phyloP scores from a whole-genome alignment of 2,329 filamentous ascomycete species.

The Pseudopithomyces maydicus region DNA sequence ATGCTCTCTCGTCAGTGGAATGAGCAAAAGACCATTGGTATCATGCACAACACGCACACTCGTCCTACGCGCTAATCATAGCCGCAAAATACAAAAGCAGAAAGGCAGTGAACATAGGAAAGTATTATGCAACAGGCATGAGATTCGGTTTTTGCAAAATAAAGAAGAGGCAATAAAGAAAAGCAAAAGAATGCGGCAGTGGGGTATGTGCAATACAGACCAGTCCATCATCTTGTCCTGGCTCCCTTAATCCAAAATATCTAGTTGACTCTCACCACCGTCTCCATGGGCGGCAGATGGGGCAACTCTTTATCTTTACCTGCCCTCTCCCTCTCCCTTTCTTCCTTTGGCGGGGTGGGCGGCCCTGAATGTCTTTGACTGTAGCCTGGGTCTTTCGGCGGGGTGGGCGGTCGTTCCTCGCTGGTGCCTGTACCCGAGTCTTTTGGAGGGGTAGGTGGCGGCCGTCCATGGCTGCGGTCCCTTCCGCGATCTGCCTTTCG shows the following conservation, averaged over 20 bases:
- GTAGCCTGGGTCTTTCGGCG: slow-evolving; percentile 41
- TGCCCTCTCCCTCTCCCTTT: slow-evolving; percentile 19
- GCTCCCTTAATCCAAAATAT: neutral
- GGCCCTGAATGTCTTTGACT: slow-evolving; percentile 36
- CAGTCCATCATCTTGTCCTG: neutral
- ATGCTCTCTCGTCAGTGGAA: neutral
- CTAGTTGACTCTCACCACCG: slow-evolving; percentile 38
- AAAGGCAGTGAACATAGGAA: slow-evolving; percentile 1
- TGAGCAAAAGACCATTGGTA: slow-evolving; percentile 19
- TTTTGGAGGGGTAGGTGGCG: slow-evolving; percentile 54
- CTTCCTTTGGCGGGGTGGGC: slow-evolving; percentile 49
- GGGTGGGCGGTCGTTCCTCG: slow-evolving; percentile 42
- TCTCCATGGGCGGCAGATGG: slow-evolving; percentile 37
- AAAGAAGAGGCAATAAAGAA: neutral
- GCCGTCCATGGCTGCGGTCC: slow-evolving; percentile 37
- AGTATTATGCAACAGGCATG: neutral
- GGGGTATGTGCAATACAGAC: neutral
- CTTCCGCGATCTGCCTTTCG: slow-evolving; percentile 23
- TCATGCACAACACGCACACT: slow-evolving; percentile 17
- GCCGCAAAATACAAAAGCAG: neutral
- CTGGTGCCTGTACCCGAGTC: slow-evolving; percentile 32
- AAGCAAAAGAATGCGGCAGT: neutral
- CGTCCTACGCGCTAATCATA: neutral
- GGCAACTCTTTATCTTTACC: slow-evolving; percentile 42
- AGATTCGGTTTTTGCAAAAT: neutral